Percentiles rank a stretch among this genome's conserved stretches.
Evolutionary conservation across 2,329 filamentous ascomycete species (phyloP).

Genomic region (Zalaria obscura): DNA sequence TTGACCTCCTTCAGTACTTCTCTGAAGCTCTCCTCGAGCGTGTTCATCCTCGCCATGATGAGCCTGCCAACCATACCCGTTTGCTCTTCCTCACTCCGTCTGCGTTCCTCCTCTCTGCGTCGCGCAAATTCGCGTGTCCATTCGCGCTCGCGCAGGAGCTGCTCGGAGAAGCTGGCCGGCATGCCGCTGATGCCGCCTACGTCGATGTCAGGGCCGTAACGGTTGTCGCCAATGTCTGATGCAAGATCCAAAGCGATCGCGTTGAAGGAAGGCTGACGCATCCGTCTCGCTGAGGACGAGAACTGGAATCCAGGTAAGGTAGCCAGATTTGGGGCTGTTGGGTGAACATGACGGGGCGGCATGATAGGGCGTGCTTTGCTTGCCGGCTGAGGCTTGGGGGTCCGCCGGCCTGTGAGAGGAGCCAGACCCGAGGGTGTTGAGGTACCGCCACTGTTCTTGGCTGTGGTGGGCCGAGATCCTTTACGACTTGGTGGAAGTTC

Average conservation of each 20-base stretch:
- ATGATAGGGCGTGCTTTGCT: conserved; percentile 43
- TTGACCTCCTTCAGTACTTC: conserved; percentile 38
- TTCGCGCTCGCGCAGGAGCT: conserved; percentile 40
- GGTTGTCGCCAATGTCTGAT: conserved; percentile 55
- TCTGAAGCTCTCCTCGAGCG: conserved; percentile 76
- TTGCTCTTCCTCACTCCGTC: conserved; percentile 31
- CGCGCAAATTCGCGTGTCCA: conserved; percentile 26
- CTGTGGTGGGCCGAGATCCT: conserved; percentile 8
- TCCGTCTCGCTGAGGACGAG: conserved; percentile 1
- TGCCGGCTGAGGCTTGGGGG: conserved; percentile 10
- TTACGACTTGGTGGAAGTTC: neutral
- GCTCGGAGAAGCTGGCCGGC: conserved; percentile 21
- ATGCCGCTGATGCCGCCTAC: conserved; percentile 18
- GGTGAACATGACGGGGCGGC: conserved; percentile 36
- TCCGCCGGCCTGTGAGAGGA: conserved; percentile 15
- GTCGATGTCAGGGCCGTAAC: conserved; percentile 36
- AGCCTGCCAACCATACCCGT: conserved; percentile 66
- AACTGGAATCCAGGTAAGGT: conserved; percentile 23
- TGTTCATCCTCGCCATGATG: conserved; percentile 83
- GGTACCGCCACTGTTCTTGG: conserved; percentile 21
- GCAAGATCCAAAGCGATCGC: conserved; percentile 48
- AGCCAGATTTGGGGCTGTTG: conserved; percentile 39
- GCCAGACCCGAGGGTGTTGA: conserved; percentile 19
- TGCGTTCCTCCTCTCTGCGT: conserved; percentile 21
- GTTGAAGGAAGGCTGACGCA: conserved; percentile 49